A percentile compares a stretch with the other conserved stretches of the same genome.
These are phyloP conservation scores for Metschnikowia matae DNA, from an alignment of 805 yeast species.

Conservation along the genomic window DNA sequence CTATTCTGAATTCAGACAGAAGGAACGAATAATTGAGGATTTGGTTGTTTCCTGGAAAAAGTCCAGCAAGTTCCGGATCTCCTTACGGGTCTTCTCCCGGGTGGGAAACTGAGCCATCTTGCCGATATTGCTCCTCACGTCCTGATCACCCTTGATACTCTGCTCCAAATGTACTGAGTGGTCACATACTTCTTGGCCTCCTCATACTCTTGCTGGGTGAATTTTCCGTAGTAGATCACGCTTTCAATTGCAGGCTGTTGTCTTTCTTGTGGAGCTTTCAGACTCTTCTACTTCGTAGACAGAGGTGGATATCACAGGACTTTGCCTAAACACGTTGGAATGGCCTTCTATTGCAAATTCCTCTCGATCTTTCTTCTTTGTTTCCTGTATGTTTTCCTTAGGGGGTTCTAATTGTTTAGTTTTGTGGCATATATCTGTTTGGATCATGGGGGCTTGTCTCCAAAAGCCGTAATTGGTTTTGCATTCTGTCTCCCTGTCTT, in stretches of 20 bases:
- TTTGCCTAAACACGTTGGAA: conserved; percentile 13
- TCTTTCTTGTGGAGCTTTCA: not conserved
- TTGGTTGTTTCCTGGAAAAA: conserved; percentile 48
- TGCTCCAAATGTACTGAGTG: conserved; percentile 32
- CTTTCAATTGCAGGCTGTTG: not conserved
- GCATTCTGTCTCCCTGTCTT: not conserved
- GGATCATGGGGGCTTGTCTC: not conserved
- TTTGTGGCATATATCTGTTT: not conserved
- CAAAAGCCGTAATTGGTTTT: not conserved
- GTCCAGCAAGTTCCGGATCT: conserved; percentile 26
- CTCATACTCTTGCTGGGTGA: conserved; percentile 37
- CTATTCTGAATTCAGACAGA: too few species aligned
- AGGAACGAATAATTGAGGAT: too few species aligned
- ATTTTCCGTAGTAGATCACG: conserved; percentile 29
- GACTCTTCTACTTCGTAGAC: conserved; percentile 32
- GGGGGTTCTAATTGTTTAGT: not conserved
- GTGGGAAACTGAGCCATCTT: conserved; percentile 37
- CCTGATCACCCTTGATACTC: conserved; percentile 34
- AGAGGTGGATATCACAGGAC: conserved; percentile 28
- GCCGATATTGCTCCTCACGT: conserved; percentile 34
- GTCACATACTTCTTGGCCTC: conserved; percentile 33
- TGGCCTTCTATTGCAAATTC: not conserved
- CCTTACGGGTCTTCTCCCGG: conserved; percentile 4
- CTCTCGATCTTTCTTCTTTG: not conserved
- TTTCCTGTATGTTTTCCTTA: too few species aligned